Conservation (phyloP, 2,329 filamentous ascomycete genomes). For the Ophiognomonia clavigignenti-juglandacearum region DNA sequence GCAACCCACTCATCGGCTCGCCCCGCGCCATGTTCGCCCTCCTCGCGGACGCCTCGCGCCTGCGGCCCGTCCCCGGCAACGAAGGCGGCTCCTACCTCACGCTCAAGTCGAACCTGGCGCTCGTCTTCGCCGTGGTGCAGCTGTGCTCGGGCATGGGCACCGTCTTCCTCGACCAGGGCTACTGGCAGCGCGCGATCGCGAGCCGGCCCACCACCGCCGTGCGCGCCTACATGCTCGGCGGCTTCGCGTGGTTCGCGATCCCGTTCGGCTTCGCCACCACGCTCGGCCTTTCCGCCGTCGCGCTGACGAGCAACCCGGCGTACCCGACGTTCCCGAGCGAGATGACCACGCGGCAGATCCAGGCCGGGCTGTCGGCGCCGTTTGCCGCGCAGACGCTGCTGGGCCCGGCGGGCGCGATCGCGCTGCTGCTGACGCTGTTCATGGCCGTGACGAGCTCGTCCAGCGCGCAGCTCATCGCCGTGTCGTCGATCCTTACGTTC, state of each 20-base stretch:
- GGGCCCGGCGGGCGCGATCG: neutral
- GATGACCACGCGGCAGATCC: neutral
- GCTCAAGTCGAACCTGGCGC: neutral
- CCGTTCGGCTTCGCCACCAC: neutral
- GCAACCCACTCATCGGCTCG: neutral
- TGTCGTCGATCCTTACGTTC: slow-evolving; percentile 35
- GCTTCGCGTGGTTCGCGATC: neutral
- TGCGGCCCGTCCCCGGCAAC: neutral
- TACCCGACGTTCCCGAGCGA: neutral
- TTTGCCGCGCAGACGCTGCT: neutral
- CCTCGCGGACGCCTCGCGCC: neutral
- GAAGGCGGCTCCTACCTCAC: neutral
- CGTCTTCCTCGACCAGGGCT: neutral
- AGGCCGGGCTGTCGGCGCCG: neutral
- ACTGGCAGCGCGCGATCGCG: neutral
- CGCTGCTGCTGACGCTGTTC: neutral
- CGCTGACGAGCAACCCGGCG: neutral
- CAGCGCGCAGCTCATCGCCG: neutral
- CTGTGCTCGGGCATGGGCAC: neutral
- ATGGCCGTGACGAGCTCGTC: neutral
- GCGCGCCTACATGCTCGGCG: neutral
- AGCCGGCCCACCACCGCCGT: neutral
- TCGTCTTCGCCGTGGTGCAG: neutral
- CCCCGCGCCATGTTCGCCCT: neutral
- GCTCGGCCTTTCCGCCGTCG: neutral